Conservation (phyloP, 2,329 filamentous ascomycete species). For the Ilyonectria robusta region DNA sequence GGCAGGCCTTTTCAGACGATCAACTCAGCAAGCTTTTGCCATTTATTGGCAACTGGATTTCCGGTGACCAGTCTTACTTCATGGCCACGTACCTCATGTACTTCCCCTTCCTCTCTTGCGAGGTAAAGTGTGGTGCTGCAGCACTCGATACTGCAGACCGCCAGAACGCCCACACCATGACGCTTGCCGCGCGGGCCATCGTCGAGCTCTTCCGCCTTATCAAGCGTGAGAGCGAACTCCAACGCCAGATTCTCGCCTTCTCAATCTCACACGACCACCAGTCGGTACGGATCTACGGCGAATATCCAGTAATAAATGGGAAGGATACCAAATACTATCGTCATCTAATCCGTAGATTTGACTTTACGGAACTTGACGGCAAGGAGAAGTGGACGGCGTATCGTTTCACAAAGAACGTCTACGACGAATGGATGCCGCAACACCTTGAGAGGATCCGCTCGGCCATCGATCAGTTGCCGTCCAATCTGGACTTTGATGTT, state of each 20-base stretch:
- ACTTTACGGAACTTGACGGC: constrained; percentile 44
- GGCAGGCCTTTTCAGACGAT: constrained; percentile 58
- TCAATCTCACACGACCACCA: constrained; percentile 54
- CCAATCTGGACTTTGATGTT: constrained; percentile 21
- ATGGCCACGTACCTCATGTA: constrained; percentile 62
- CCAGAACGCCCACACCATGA: constrained; percentile 60
- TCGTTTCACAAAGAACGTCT: constrained; percentile 24
- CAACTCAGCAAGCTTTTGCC: constrained; percentile 59
- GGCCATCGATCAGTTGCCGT: constrained; percentile 30
- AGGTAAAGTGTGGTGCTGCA: constrained; percentile 61
- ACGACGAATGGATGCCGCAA: constrained; percentile 22
- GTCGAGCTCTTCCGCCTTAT: constrained; percentile 57
- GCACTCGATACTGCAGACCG: constrained; percentile 56
- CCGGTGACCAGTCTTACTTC: constrained; percentile 57
- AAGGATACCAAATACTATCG: constrained; percentile 55
- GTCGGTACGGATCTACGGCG: constrained; percentile 56
- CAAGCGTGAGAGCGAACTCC: constrained; percentile 53
- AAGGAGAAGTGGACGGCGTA: constrained; percentile 28
- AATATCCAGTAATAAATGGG: constrained; percentile 57
- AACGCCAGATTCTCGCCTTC: constrained; percentile 60
- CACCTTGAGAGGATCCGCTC: constrained; percentile 30
- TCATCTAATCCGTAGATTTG: constrained; percentile 53
- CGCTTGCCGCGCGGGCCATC: constrained; percentile 55
- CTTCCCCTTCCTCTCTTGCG: constrained; percentile 64
- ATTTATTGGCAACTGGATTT: constrained; percentile 53